A percentile compares a stretch with the other conserved stretches of the same genome.
phyloP scores from a whole-genome alignment of 139 green algal genomes.

The Chlamydomonas incerta region DNA sequence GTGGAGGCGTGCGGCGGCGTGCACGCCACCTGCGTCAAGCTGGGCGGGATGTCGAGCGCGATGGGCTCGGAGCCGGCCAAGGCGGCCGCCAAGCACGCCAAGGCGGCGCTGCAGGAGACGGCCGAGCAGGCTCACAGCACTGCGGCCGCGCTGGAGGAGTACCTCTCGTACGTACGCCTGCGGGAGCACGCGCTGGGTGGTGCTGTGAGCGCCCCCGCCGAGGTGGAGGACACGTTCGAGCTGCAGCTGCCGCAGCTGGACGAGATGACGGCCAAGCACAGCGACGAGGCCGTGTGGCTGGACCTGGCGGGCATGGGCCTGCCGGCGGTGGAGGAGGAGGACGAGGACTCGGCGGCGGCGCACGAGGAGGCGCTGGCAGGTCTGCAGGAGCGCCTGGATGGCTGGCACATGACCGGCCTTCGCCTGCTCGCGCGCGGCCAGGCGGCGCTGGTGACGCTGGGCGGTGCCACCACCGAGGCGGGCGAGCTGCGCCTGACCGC shows the following conservation, averaged over 20 bases:
- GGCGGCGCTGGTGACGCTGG: conserved; percentile 81
- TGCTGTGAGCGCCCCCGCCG: background rate
- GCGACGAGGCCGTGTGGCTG: conserved; percentile 25
- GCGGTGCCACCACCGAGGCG: conserved; percentile 52
- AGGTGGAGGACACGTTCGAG: conserved; percentile 27
- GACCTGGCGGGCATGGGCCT: conserved; percentile 22
- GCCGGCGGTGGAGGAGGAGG: conserved; percentile 12
- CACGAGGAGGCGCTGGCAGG: background rate
- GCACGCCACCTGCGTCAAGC: background rate
- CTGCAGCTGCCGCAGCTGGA: conserved; percentile 24
- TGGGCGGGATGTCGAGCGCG: background rate
- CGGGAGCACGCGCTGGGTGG: conserved; percentile 33
- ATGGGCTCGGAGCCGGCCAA: background rate
- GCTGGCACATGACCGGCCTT: conserved; percentile 47
- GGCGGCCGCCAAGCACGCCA: background rate
- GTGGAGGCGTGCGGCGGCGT: background rate
- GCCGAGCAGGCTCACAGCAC: conserved; percentile 15
- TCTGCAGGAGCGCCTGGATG: conserved; percentile 31
- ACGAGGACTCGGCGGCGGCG: background rate
- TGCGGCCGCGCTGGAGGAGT: background rate
- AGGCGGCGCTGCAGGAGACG: conserved; percentile 5
- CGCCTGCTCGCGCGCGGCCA: conserved; percentile 65
- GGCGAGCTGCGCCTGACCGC: conserved; percentile 67
- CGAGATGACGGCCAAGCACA: conserved; percentile 1
- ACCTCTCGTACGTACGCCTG: conserved; percentile 34